phyloP scores from a whole-genome alignment of 345 rosid species.

The Sonneratia caseolaris region DNA sequence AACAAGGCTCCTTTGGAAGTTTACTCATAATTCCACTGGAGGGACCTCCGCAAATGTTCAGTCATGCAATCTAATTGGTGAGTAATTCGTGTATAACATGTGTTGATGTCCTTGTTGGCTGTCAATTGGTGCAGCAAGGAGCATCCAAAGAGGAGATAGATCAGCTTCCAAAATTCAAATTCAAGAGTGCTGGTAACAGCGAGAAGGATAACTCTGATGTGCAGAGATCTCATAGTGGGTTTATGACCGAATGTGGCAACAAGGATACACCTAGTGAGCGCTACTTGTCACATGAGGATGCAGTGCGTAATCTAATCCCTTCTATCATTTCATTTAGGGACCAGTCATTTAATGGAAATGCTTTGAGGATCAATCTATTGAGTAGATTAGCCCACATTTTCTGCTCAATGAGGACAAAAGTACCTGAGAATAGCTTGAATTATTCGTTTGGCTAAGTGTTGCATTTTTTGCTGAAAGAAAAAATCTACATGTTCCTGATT shows the following conservation, averaged over 20 bases:
- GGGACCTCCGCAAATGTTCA: background rate
- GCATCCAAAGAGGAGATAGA: constrained; percentile 90
- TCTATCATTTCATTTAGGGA: background rate
- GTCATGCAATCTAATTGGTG: background rate
- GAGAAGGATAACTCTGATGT: constrained; percentile 38
- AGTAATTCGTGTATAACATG: background rate
- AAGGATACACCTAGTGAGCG: constrained; percentile 56
- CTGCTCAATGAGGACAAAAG: too few relatives aligned
- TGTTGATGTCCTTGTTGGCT: constrained; percentile 3
- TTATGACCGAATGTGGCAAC: constrained; percentile 76
- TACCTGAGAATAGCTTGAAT: too few relatives aligned
- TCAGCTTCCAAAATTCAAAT: constrained; percentile 66
- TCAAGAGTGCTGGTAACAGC: constrained; percentile 28
- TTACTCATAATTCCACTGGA: background rate
- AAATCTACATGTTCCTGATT: background rate
- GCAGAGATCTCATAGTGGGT: constrained; percentile 51
- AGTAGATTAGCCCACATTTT: too few relatives aligned
- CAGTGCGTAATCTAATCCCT: constrained; percentile 36
- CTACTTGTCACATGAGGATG: constrained; percentile 61
- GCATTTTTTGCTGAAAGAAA: background rate
- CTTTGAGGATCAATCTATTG: background rate
- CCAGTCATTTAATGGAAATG: background rate
- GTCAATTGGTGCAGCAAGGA: constrained; percentile 60
- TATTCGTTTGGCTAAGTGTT: too few relatives aligned
- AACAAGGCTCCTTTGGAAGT: background rate